A percentile compares a stretch with the other conserved stretches of the same genome.
Evolutionary conservation across 345 rosid genomes (phyloP).

Genomic region (Rhizophora mangle): DNA sequence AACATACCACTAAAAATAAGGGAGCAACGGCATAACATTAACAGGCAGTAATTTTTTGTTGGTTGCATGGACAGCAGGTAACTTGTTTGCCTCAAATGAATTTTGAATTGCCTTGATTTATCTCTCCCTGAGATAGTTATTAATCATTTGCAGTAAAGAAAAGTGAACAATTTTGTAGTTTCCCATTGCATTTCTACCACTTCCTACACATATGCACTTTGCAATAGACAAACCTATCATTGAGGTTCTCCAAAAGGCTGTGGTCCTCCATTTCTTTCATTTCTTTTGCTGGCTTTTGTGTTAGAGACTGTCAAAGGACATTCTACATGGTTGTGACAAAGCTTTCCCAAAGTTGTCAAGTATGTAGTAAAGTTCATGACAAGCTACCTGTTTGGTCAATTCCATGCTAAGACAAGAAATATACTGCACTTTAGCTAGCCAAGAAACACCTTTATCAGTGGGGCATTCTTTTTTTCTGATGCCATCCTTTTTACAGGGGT

Average conservation of each 20-base stretch:
- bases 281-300: slow-evolving; percentile 96
- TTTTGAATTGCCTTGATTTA: slow-evolving; percentile 90
- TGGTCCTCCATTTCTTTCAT: slow-evolving; percentile 71
- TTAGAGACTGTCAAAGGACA: slow-evolving; percentile 63
- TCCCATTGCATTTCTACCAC: neutral
- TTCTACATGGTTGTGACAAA: slow-evolving; percentile 6
- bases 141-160: slow-evolving; percentile 6
- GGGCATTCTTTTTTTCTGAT: slow-evolving; percentile 86
- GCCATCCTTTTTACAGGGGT: slow-evolving; percentile 84
- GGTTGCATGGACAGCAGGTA: slow-evolving; percentile 78
- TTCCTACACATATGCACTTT: slow-evolving; percentile 14
- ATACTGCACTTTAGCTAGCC: slow-evolving; percentile 96
- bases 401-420: slow-evolving; percentile 86
- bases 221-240: slow-evolving; percentile 59
- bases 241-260: slow-evolving; percentile 65
- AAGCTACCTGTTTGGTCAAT: slow-evolving; percentile 69
- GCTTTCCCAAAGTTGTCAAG: slow-evolving; percentile 10
- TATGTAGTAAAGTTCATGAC: neutral
- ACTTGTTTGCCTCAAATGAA: slow-evolving; percentile 78
- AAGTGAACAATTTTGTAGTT: neutral
- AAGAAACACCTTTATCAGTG: slow-evolving; percentile 87
- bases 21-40: slow-evolving; percentile 76
- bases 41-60: slow-evolving; percentile 68
- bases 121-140: slow-evolving; percentile 61
- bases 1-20: slow-evolving; percentile 81